phyloP scores from a whole-genome alignment of 805 yeast species.

The Candida chauliodis region DNA sequence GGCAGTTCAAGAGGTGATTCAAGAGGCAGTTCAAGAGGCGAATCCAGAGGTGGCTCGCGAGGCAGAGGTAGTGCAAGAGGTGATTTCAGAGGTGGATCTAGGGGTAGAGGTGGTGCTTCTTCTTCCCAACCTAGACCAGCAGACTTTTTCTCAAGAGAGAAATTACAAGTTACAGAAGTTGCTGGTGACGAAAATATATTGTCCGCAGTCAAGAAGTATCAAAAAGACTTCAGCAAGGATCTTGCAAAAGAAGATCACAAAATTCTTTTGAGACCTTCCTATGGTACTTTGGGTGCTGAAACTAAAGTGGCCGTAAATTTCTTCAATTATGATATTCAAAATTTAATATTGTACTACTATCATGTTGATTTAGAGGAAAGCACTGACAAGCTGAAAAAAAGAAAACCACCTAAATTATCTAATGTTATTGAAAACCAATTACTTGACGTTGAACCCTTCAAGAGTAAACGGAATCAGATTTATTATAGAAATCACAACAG shows the following conservation, averaged over 20 bases:
- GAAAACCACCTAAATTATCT: slow-evolving; percentile 4
- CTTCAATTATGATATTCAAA: slow-evolving; percentile 5
- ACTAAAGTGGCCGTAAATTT: slow-evolving; percentile 8
- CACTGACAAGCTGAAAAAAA: background rate
- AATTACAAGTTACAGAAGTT: background rate
- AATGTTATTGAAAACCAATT: slow-evolving; percentile 6
- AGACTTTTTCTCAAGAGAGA: background rate
- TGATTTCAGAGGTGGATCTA: no score
- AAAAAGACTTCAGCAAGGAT: slow-evolving; percentile 1
- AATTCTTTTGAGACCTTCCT: slow-evolving; percentile 8
- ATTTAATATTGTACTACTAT: slow-evolving; percentile 8
- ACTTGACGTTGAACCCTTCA: slow-evolving; percentile 8
- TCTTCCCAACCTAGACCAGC: no score
- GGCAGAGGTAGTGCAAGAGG: no score
- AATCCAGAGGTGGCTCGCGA: background rate
- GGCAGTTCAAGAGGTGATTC: background rate
- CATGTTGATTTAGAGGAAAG: slow-evolving; percentile 7
- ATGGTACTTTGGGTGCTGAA: slow-evolving; percentile 7
- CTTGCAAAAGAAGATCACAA: slow-evolving; percentile 1
- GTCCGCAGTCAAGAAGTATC: slow-evolving; percentile 1
- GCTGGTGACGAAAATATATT: slow-evolving; percentile 1
- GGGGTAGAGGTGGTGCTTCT: no score
- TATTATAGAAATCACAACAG: slow-evolving; percentile 6
- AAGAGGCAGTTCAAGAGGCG: background rate
- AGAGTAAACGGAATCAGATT: slow-evolving; percentile 8